A percentile compares a stretch with the other conserved stretches of the same genome.
Evolutionary conservation across 2,329 filamentous ascomycete species (phyloP).

Genomic region (Periconia sp.): DNA sequence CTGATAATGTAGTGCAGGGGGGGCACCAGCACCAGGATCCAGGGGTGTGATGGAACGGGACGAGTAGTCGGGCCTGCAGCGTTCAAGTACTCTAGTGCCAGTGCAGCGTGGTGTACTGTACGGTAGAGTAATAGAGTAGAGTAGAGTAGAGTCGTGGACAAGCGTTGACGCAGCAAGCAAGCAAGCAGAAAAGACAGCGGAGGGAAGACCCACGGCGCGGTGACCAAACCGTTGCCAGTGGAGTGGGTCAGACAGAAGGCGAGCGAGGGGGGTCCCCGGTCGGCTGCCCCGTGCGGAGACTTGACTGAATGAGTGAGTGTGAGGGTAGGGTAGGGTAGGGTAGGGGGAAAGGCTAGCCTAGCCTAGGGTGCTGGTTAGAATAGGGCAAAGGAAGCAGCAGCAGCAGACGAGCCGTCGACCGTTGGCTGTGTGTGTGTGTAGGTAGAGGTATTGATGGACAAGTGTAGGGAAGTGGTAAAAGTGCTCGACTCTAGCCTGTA

Average conservation of each 20-base stretch:
- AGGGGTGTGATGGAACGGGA: slow-evolving; percentile 31
- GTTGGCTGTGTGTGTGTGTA: too few relatives aligned
- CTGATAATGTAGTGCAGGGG: background rate
- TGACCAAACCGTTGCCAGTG: slow-evolving; percentile 40
- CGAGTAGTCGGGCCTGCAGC: slow-evolving; percentile 26
- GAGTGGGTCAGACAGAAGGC: slow-evolving; percentile 42
- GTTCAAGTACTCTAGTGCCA: slow-evolving; percentile 35
- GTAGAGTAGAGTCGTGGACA: too few relatives aligned
- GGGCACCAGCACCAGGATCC: slow-evolving; percentile 32
- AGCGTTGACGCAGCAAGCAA: slow-evolving; percentile 32
- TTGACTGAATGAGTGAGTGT: background rate
- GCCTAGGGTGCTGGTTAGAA: too few relatives aligned
- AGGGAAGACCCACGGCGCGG: slow-evolving; percentile 20
- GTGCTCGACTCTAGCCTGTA: slow-evolving; percentile 32
- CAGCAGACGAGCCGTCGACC: too few relatives aligned
- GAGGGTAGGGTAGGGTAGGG: too few relatives aligned
- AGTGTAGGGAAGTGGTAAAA: background rate
- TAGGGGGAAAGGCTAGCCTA: too few relatives aligned
- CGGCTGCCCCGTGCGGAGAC: slow-evolving; percentile 29
- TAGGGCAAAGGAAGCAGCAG: too few relatives aligned
- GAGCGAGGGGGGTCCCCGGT: slow-evolving; percentile 20
- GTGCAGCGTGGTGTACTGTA: too few relatives aligned
- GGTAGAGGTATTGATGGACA: background rate
- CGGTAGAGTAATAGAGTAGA: too few relatives aligned
- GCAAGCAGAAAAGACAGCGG: background rate